phyloP scores from a whole-genome alignment of 345 rosid genomes.

The Carallia brachiata region DNA sequence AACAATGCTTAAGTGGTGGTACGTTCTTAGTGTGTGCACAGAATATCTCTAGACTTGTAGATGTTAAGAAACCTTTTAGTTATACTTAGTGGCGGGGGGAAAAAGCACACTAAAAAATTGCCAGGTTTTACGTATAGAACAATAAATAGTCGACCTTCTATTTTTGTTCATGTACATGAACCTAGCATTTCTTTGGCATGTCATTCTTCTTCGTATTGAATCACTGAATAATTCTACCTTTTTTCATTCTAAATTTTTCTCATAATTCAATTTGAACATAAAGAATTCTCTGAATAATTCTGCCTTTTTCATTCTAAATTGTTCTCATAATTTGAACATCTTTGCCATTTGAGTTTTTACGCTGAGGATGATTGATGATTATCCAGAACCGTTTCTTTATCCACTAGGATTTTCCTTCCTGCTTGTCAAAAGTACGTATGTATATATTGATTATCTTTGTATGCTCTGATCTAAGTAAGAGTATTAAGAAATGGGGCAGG shows the following conservation, averaged over 20 bases:
- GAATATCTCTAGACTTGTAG: too few relatives aligned
- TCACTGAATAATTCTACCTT: too few relatives aligned
- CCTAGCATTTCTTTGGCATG: not conserved
- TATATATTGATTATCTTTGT: not conserved
- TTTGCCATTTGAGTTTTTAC: not conserved
- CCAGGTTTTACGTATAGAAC: constrained; percentile 81
- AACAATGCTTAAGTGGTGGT: too few relatives aligned
- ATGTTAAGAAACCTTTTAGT: too few relatives aligned
- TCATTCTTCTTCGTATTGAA: too few relatives aligned
- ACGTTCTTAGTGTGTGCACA: too few relatives aligned
- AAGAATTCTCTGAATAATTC: not conserved
- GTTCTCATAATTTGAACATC: not conserved
- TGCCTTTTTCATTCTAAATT: not conserved
- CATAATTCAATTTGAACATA: too few relatives aligned
- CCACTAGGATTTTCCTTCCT: not conserved
- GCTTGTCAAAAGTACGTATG: not conserved
- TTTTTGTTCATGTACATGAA: not conserved
- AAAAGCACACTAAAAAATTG: constrained; percentile 90
- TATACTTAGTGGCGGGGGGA: constrained; percentile 53
- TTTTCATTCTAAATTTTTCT: too few relatives aligned
- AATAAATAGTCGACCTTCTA: too few relatives aligned
- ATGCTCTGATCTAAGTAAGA: not conserved
- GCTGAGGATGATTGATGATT: not conserved
- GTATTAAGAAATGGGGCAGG: not conserved
- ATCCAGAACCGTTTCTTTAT: not conserved